Base-by-base conservation (phyloP, 2,329 filamentous ascomycete genomes). In the Beauveria sp. region DNA sequence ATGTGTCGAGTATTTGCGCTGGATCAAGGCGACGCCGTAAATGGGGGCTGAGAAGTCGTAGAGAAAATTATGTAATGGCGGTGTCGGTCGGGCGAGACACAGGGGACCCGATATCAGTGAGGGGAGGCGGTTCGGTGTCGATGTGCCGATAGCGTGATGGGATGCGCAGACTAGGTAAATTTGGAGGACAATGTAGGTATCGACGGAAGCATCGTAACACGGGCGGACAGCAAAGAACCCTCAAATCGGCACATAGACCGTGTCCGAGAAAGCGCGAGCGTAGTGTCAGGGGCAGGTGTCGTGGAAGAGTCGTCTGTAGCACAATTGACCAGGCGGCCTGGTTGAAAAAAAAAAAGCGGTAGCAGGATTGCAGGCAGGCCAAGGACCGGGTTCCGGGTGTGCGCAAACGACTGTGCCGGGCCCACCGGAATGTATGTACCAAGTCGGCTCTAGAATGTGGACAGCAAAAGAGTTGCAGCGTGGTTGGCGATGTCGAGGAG, bases 261-360 rank as follows among this genome's bases (percentile, higher is more conserved):
- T 31, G 20, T 42, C 40, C 28, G 16, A 26, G n/a, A 24, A 57
- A 28, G 56, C 57, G 48, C 48, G 38, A 12, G 57, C 31, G 38
- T 22, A 52, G 24, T 51, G 24, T 60, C 57, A 60, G 57, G 57
- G 57, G 48, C 48, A 38, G 26, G 38, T 20, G 57, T 60, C 46
- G 34, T 60, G 57, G 34, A 45, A 42, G n/a, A 60, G 24, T 60
- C 24, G 57, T 60, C 46, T 28, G 45, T 58, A 60, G 57, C 57
- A 60, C 45, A 45, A 50, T 60, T 52, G 57, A 45, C 57, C 20
- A 45, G 56, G 43, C 56, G 16, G 22, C 34, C 45, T 43, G 56
- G 45, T 26, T 58, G 18, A 22, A 42, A 50, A 34, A 60, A 52
- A 51, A 51, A 51, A 51, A 43, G 42, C 18, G 42, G 49, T 18